phyloP scores from a whole-genome alignment of 345 rosid genomes.

The Corymbia maculata region DNA sequence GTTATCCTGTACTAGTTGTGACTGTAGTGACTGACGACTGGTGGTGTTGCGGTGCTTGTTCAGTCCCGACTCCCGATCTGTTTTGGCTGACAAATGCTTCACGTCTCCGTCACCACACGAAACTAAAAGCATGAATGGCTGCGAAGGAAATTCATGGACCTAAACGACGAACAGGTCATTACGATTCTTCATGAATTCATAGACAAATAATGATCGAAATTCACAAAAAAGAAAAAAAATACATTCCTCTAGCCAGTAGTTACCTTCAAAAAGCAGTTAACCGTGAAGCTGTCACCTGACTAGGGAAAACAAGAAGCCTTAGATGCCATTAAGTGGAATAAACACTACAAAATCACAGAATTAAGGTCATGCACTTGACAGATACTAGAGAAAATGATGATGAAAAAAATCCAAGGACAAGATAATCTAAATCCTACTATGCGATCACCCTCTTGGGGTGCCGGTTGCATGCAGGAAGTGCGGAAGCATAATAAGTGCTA shows the following conservation, averaged over 20 bases:
- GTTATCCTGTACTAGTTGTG: background rate
- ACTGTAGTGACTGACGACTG: background rate
- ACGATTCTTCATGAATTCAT: background rate
- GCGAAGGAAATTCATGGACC: background rate
- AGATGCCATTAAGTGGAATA: background rate
- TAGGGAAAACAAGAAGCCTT: background rate
- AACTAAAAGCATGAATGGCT: background rate
- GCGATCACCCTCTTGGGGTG: background rate
- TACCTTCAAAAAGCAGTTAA: background rate
- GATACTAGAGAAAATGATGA: background rate
- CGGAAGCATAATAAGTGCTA: background rate
- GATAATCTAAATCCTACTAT: background rate
- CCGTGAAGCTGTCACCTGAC: background rate
- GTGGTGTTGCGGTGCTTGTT: background rate
- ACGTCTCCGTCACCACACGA: background rate
- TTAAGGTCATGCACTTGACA: background rate
- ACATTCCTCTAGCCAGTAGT: background rate
- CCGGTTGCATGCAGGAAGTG: background rate
- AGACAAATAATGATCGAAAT: background rate
- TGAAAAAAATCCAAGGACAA: background rate
- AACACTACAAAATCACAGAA: background rate
- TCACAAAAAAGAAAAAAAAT: background rate
- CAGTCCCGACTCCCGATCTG: background rate
- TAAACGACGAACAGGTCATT: background rate
- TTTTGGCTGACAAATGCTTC: background rate